A percentile compares a stretch with the other conserved stretches of the same genome.
These are phyloP conservation scores for Phyllosticta capitalensis DNA, from an alignment of 2,329 filamentous ascomycete species.

Conservation along the genomic window DNA sequence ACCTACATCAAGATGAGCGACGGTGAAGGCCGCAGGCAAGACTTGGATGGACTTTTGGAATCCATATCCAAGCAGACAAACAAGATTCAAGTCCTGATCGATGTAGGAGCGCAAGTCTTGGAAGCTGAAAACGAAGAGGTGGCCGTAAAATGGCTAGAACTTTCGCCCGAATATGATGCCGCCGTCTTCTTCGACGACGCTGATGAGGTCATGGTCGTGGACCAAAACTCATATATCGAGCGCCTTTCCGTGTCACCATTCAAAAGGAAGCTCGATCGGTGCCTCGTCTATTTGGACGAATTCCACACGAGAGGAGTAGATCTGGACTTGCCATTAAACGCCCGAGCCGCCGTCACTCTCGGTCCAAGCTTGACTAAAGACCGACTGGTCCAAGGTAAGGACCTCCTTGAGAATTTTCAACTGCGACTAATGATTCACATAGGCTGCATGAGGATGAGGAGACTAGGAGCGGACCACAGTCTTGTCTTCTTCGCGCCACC, in stretches of 20 bases:
- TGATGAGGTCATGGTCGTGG: slow-evolving; percentile 47
- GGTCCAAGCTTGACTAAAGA: slow-evolving; percentile 60
- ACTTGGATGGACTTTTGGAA: slow-evolving; percentile 31
- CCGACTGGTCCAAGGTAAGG: slow-evolving; percentile 53
- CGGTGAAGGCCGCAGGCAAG: background rate
- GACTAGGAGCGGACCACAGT: slow-evolving; percentile 27
- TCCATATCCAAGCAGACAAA: slow-evolving; percentile 25
- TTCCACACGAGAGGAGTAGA: slow-evolving; percentile 63
- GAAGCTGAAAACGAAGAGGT: slow-evolving; percentile 43
- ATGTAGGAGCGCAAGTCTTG: slow-evolving; percentile 62
- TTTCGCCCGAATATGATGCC: slow-evolving; percentile 21
- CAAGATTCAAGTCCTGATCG: slow-evolving; percentile 47
- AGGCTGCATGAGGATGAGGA: slow-evolving; percentile 7
- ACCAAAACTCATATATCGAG: slow-evolving; percentile 38
- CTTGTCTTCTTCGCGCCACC: slow-evolving; percentile 37
- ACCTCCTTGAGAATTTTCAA: slow-evolving; percentile 19
- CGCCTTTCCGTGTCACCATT: slow-evolving; percentile 51
- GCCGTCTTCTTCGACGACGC: slow-evolving; percentile 49
- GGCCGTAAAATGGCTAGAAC: slow-evolving; percentile 41
- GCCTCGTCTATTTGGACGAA: slow-evolving; percentile 61
- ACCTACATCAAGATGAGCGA: slow-evolving; percentile 36
- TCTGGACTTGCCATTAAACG: slow-evolving; percentile 48
- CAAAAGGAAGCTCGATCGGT: slow-evolving; percentile 44
- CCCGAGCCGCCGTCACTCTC: slow-evolving; percentile 58
- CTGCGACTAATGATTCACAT: slow-evolving; percentile 31